Evolutionary conservation across 495 filamentous ascomycete genomes (phyloP).

Genomic region (Symbiotaphrina buchneri): DNA sequence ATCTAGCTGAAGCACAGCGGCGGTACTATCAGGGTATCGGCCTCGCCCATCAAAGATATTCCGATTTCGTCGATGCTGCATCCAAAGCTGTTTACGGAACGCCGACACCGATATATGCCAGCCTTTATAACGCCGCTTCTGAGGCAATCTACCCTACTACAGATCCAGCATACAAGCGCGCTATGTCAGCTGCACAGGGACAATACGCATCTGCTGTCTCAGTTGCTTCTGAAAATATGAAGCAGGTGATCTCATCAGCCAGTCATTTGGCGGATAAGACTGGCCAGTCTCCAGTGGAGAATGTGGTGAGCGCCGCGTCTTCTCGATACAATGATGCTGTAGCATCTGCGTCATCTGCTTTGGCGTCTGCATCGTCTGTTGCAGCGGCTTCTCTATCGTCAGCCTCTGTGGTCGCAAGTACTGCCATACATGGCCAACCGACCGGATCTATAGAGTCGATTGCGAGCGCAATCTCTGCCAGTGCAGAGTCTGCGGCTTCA

Average conservation of each 20-base stretch:
- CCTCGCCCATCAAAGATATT: slow-evolving; percentile 53
- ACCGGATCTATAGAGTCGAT: slow-evolving; percentile 24
- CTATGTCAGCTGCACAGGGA: slow-evolving; percentile 21
- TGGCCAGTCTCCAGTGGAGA: slow-evolving; percentile 17
- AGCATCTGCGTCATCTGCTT: slow-evolving; percentile 24
- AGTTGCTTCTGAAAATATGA: slow-evolving; percentile 24
- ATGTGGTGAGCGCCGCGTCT: slow-evolving; percentile 21
- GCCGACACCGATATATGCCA: slow-evolving; percentile 20
- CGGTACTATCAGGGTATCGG: slow-evolving; percentile 63
- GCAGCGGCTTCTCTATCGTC: slow-evolving; percentile 17
- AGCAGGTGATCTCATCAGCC: slow-evolving; percentile 21
- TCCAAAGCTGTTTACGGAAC: slow-evolving; percentile 26
- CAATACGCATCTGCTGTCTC: slow-evolving; percentile 23
- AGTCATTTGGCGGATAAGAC: slow-evolving; percentile 19
- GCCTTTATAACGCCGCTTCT: slow-evolving; percentile 11
- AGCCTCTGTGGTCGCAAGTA: slow-evolving; percentile 8
- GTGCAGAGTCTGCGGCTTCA: slow-evolving; percentile 14
- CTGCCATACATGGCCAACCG: slow-evolving; percentile 16
- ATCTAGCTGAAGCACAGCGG: slow-evolving; percentile 35
- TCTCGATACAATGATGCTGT: slow-evolving; percentile 23
- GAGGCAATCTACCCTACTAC: slow-evolving; percentile 11
- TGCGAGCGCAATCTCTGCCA: slow-evolving; percentile 13
- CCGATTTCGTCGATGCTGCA: slow-evolving; percentile 46
- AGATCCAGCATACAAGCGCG: slow-evolving; percentile 14
- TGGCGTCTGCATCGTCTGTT: slow-evolving; percentile 20